These are phyloP conservation scores for Jamesozyma spencerorum DNA, from an alignment of 805 yeast species.

Conservation along the genomic window DNA sequence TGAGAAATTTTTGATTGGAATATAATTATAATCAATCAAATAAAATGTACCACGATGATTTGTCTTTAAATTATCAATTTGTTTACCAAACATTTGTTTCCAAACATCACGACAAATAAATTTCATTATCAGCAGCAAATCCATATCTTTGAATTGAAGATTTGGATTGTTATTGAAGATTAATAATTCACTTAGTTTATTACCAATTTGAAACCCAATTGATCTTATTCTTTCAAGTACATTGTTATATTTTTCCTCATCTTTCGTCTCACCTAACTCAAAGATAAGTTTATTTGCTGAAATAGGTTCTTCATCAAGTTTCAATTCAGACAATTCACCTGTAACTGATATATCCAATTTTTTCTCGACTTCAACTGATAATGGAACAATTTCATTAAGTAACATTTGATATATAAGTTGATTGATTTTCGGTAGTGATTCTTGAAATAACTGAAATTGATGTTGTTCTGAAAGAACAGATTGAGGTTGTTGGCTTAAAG, in stretches of 20 bases:
- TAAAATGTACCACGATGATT: slow-evolving; percentile 60
- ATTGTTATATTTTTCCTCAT: slow-evolving; percentile 36
- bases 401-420: slow-evolving; percentile 51
- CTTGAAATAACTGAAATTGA: slow-evolving; percentile 25
- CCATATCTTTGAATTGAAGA: slow-evolving; percentile 42
- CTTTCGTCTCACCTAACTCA: slow-evolving; percentile 22
- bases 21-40: slow-evolving; percentile 26
- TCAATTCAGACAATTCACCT: background rate
- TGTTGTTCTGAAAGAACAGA: slow-evolving; percentile 16
- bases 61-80: slow-evolving; percentile 84
- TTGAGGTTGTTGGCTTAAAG: slow-evolving; percentile 11
- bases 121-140: slow-evolving; percentile 76
- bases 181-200: slow-evolving; percentile 42
- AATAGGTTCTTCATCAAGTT: background rate
- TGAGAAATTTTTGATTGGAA: slow-evolving; percentile 22
- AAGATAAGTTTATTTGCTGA: slow-evolving; percentile 25
- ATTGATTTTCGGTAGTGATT: slow-evolving; percentile 39
- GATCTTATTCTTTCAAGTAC: slow-evolving; percentile 52
- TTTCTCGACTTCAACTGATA: slow-evolving; percentile 54
- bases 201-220: slow-evolving; percentile 65
- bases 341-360: slow-evolving; percentile 22
- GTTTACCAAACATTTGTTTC: slow-evolving; percentile 71
- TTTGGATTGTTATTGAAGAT: slow-evolving; percentile 41
- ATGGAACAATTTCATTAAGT: slow-evolving; percentile 68
- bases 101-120: slow-evolving; percentile 89